phyloP scores from a whole-genome alignment of 148 eudicot species.

The Vaccinium corymbosum region DNA sequence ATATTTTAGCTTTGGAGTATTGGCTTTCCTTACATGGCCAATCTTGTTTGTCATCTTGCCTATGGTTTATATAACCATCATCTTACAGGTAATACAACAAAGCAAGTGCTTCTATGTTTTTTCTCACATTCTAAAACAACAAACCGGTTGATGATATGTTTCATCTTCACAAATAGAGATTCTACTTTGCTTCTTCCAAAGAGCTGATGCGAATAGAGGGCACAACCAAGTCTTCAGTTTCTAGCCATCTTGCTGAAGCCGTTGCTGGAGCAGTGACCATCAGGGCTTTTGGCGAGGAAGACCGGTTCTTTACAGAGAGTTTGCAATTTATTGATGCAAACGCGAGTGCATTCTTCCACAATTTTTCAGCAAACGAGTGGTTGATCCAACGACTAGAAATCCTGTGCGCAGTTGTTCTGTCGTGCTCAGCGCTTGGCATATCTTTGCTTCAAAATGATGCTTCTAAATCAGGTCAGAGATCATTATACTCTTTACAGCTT shows the following conservation, averaged over 20 bases:
- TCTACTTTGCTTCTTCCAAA: constrained; percentile 56
- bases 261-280: constrained; percentile 55
- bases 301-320: constrained; percentile 37
- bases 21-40: constrained; percentile 56
- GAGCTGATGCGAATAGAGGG: constrained; percentile 66
- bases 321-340: constrained; percentile 39
- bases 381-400: constrained; percentile 56
- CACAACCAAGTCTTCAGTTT: constrained; percentile 53
- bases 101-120: neutral
- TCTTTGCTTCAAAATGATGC: constrained; percentile 32
- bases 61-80: constrained; percentile 36
- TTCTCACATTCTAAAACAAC: neutral
- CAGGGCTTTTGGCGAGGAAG: constrained; percentile 61
- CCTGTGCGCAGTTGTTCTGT: constrained; percentile 41
- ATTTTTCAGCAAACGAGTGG: constrained; percentile 56
- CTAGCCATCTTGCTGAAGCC: constrained; percentile 56
- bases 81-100: constrained; percentile 44
- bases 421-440: constrained; percentile 44
- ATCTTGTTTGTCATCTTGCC: constrained; percentile 47
- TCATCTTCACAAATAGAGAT: constrained; percentile 29
- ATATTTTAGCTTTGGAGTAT: constrained; percentile 23
- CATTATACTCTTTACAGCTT: neutral
- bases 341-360: constrained; percentile 48
- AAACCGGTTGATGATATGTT: neutral
- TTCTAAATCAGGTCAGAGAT: constrained; percentile 35